Evolutionary conservation across 1,139 yeast species (phyloP), one percentile per base, ranked within the genome.

Genomic region (Zygosaccharomyces sapae): DNA sequence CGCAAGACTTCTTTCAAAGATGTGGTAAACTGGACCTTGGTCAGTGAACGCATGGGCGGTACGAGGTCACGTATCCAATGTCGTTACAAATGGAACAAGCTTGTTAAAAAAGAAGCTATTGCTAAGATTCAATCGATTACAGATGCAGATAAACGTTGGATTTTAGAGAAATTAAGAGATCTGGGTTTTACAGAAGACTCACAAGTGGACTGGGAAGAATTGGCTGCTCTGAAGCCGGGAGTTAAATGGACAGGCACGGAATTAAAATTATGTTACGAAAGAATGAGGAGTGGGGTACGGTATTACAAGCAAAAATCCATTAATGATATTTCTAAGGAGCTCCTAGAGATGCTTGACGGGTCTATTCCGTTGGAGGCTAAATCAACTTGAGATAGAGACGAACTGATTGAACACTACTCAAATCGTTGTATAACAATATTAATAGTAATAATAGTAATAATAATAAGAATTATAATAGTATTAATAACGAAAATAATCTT

Each of bases 41-140:
- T 90, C 1, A 83, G 94, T 59, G 97, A 90, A 61, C 72, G 78
- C 43, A 88, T 90, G 95, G 83, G 86, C 36, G 97, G 97, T 2
- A 72, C 80, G 1, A 76, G 97, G 51, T 86, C 95, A 1, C 76
- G 97, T 55, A 89, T 90, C 54, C 97, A 90, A 67, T 90, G 97
- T 65, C 79, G 97, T 46, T 90, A 90, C 69, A 90, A 90, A 66
- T 90, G 97, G 96, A 84, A 85, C 59, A 89, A 88, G 66, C 63
- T 89, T 7, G 67, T 80, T 45, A 83, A 80, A 59, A 73, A 86
- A 54, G 83, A 75, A 61, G 81, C 81, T 5, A 63, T 71, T 34
- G 70, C 68, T 19, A 71, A 82, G 45, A 72, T 80, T 3, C 68
- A 76, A 19, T 69, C 68, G 30, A 79, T 83, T 72, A 73, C 73